Percentiles rank a stretch among this genome's conserved stretches.
Conservation (phyloP, 2,329 filamentous ascomycete genomes). For the Aspergillus ochraceoroseus region DNA sequence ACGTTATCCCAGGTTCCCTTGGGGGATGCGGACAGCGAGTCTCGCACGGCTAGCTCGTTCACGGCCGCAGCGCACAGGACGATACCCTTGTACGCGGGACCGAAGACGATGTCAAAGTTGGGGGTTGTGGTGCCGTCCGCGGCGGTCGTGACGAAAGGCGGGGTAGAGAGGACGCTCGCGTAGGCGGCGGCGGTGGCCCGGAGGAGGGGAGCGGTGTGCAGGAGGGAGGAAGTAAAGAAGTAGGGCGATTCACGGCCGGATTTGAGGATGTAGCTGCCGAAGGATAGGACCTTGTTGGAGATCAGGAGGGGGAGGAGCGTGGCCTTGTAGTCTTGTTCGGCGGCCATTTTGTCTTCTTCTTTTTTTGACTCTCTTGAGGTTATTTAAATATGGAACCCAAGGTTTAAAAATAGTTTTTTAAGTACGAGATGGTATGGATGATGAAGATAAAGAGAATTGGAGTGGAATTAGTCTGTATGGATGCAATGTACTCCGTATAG, state of each 20-base stretch:
- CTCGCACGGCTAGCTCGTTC: conserved; percentile 67
- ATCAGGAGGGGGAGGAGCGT: conserved; percentile 19
- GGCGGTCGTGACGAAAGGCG: conserved; percentile 40
- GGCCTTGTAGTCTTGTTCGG: conserved; percentile 16
- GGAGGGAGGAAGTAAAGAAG: conserved; percentile 95
- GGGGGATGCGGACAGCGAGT: conserved; percentile 38
- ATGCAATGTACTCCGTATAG: no score
- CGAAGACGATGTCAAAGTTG: conserved; percentile 80
- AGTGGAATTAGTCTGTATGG: no score
- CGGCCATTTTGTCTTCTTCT: conserved; percentile 10
- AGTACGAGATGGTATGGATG: neutral
- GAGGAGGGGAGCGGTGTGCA: conserved; percentile 75
- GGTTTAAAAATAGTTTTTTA: no score
- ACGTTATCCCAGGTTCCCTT: conserved; percentile 60
- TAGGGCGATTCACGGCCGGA: conserved; percentile 86
- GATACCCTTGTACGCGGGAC: conserved; percentile 93
- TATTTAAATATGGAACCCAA: no score
- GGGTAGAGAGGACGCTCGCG: conserved; percentile 56
- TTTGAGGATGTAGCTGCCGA: conserved; percentile 59
- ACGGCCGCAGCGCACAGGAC: conserved; percentile 75
- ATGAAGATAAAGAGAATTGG: no score
- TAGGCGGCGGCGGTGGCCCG: conserved; percentile 75
- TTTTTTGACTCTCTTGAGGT: neutral
- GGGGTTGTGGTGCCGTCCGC: conserved; percentile 40
- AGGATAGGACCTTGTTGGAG: conserved; percentile 23